A percentile compares a stretch with the other conserved stretches of the same genome.
These are phyloP conservation scores for Ophiostoma ulmi DNA, from an alignment of 2,329 filamentous ascomycete genomes.

Conservation along the genomic window DNA sequence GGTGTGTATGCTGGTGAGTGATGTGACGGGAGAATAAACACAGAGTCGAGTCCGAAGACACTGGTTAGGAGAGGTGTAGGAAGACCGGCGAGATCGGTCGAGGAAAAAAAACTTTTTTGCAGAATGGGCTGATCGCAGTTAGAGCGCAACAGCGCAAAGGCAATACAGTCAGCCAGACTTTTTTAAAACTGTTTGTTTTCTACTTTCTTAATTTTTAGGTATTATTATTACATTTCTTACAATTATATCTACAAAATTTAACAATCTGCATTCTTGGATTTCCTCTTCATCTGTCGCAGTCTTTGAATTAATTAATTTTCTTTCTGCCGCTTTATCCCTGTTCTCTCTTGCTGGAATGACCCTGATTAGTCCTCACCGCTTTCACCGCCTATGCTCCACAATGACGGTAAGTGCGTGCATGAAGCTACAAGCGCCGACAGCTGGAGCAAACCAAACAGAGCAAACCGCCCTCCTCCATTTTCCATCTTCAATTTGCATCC, in stretches of 20 bases:
- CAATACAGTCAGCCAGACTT: not conserved
- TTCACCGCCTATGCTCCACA: constrained; percentile 23
- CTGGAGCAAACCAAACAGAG: not conserved
- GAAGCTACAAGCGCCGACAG: constrained; percentile 22
- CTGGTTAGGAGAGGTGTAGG: not conserved
- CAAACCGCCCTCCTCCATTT: not conserved
- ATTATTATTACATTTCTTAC: not conserved
- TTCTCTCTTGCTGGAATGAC: not conserved
- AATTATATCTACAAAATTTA: not conserved
- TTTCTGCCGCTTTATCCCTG: constrained; percentile 2
- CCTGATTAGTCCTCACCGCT: constrained; percentile 18
- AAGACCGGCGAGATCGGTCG: not conserved
- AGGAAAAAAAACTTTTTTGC: constrained; percentile 20
- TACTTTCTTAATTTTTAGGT: not conserved
- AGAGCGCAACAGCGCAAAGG: not conserved
- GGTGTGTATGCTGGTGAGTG: not conserved
- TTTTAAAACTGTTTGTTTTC: constrained; percentile 2
- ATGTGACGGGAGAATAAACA: not conserved
- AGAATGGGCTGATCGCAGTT: constrained; percentile 23
- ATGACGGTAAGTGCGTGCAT: constrained; percentile 20
- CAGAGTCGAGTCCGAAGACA: not conserved
- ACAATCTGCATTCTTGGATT: not conserved
- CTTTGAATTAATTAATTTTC: not conserved
- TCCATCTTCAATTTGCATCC: not conserved
- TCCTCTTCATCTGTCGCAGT: not conserved